phyloP scores from a whole-genome alignment of 805 yeast genomes.

The Lachancea thermotolerans region DNA sequence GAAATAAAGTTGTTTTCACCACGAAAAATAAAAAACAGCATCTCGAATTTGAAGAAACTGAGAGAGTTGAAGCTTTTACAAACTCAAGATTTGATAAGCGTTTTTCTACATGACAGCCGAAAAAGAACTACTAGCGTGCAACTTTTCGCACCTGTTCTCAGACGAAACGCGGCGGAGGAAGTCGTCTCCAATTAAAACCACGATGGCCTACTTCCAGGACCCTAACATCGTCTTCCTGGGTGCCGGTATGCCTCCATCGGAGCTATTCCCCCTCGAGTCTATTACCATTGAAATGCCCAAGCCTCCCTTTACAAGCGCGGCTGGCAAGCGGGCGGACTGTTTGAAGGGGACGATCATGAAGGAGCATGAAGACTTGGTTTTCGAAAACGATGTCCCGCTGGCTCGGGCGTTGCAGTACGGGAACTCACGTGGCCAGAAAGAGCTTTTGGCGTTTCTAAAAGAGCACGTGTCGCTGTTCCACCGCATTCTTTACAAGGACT shows the following conservation, averaged over 20 bases:
- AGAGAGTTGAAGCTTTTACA: no score
- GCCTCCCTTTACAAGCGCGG: constrained; percentile 58
- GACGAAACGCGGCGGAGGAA: constrained; percentile 21
- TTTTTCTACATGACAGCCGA: constrained; percentile 2
- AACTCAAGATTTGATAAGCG: no score
- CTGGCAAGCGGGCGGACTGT: constrained; percentile 34
- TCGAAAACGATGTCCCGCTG: constrained; percentile 45
- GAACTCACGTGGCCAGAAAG: constrained; percentile 57
- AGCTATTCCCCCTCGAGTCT: constrained; percentile 67
- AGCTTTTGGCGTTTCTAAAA: constrained; percentile 47
- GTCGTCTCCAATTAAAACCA: constrained; percentile 60
- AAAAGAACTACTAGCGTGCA: constrained; percentile 31
- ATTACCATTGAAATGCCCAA: constrained; percentile 50
- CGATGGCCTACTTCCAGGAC: constrained; percentile 54
- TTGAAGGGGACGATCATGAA: constrained; percentile 15
- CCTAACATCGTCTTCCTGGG: constrained; percentile 70
- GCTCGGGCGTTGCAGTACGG: constrained; percentile 76
- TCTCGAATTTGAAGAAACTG: no score
- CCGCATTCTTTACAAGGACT: constrained; percentile 42
- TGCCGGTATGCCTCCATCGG: constrained; percentile 76
- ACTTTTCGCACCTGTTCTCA: constrained; percentile 55
- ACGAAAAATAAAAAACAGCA: no score
- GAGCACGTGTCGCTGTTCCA: constrained; percentile 43
- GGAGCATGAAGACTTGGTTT: constrained; percentile 12
- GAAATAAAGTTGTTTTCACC: no score